These are phyloP conservation scores for Rhodotorula sp. DNA, from an alignment of 1,284 basidiomycete species.

Conservation along the genomic window DNA sequence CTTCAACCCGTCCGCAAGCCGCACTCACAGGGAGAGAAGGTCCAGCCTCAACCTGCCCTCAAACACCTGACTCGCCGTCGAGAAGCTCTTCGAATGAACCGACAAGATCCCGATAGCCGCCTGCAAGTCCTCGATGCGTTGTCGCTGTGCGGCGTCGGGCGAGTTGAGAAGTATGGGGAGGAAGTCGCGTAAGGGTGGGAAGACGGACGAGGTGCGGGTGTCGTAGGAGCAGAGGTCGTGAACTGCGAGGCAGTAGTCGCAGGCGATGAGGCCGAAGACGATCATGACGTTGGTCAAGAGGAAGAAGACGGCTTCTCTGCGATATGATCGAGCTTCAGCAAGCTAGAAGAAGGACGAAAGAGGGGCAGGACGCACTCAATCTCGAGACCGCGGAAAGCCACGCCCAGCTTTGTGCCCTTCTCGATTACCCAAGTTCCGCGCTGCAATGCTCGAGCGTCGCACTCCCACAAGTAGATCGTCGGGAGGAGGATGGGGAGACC, in stretches of 20 bases:
- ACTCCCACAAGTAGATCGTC: constrained; percentile 44
- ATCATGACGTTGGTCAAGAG: constrained; percentile 45
- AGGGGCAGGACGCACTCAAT: constrained; percentile 37
- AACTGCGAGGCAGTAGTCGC: constrained; percentile 33
- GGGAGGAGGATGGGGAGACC: constrained; percentile 40
- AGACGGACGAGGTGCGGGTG: constrained; percentile 7
- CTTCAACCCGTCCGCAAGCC: too few relatives aligned
- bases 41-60: constrained; percentile 37
- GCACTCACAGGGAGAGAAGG: constrained; percentile 35
- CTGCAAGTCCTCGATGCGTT: constrained; percentile 27
- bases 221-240: constrained; percentile 25
- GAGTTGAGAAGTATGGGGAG: constrained; percentile 19
- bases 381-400: constrained; percentile 40
- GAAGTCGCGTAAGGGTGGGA: constrained; percentile 16
- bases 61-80: constrained; percentile 41
- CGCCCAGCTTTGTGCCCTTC: constrained; percentile 41
- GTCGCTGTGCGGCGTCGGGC: constrained; percentile 16
- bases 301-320: constrained; percentile 46
- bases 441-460: constrained; percentile 44
- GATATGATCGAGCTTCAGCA: constrained; percentile 4
- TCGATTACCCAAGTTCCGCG: constrained; percentile 46
- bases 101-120: constrained; percentile 35
- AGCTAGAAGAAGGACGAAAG: too few relatives aligned
- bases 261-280: constrained; percentile 41
- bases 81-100: constrained; percentile 41